phyloP scores from a whole-genome alignment of 2,329 filamentous ascomycete genomes.

The Pseudogymnoascus sp. region DNA sequence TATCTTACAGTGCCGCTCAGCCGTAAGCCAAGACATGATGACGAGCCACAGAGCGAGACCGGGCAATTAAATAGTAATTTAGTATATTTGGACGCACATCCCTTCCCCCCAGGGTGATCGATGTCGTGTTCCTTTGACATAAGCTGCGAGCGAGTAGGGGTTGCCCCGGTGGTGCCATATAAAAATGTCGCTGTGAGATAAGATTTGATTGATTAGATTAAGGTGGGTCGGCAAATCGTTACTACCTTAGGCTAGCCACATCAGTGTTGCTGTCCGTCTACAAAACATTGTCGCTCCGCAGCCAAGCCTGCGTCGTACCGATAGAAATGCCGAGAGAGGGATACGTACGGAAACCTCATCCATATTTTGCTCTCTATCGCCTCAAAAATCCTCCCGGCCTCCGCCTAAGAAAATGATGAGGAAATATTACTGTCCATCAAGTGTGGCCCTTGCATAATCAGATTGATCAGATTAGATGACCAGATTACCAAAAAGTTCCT shows the following conservation, averaged over 20 bases:
- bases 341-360: too few relatives aligned
- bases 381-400: neutral
- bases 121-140: neutral
- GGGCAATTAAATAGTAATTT: neutral
- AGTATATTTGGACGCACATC: neutral
- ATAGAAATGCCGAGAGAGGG: too few relatives aligned
- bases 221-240: slow-evolving; percentile 6
- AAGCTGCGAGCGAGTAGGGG: neutral
- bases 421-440: neutral
- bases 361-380: too few relatives aligned
- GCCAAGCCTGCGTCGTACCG: too few relatives aligned
- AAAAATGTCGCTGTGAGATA: neutral
- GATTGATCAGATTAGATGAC: neutral
- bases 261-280: neutral
- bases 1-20: neutral
- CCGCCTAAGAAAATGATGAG: neutral
- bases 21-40: neutral
- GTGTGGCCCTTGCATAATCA: neutral
- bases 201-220: slow-evolving; percentile 5
- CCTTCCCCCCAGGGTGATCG: neutral
- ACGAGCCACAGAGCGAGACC: neutral
- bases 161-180: neutral
- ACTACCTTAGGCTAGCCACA: neutral
- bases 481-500: neutral
- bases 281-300: too few relatives aligned